These are phyloP conservation scores for Aciculoconidium aculeatum DNA, from an alignment of 805 yeast genomes.

Conservation along the genomic window DNA sequence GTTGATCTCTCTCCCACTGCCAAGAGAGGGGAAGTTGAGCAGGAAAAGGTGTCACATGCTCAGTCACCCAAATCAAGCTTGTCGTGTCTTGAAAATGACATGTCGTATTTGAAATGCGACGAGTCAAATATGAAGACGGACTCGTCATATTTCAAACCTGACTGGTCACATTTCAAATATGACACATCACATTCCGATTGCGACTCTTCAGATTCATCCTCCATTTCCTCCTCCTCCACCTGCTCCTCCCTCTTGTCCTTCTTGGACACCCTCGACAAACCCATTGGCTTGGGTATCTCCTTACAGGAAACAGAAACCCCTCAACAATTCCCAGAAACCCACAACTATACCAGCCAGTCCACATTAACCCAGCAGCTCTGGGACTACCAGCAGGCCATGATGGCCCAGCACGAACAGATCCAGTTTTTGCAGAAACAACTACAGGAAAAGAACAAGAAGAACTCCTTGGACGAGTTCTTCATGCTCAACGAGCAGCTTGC, in stretches of 20 bases:
- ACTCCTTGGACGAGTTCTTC: neutral
- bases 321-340: too few relatives aligned
- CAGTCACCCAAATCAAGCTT: too few relatives aligned
- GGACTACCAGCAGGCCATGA: slow-evolving; percentile 17
- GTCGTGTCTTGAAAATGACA: too few relatives aligned
- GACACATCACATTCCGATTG: too few relatives aligned
- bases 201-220: slow-evolving; percentile 1
- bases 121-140: too few relatives aligned
- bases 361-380: slow-evolving; percentile 9
- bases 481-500: neutral
- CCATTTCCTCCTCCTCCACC: slow-evolving; percentile 4
- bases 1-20: slow-evolving; percentile 37
- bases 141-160: too few relatives aligned
- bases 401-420: slow-evolving; percentile 19
- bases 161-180: too few relatives aligned
- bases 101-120: too few relatives aligned
- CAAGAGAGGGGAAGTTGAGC: slow-evolving; percentile 12
- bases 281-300: slow-evolving; percentile 5
- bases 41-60: slow-evolving; percentile 10
- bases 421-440: slow-evolving; percentile 19
- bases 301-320: slow-evolving; percentile 9
- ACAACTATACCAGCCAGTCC: slow-evolving; percentile 3
- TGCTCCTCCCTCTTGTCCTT: slow-evolving; percentile 4
- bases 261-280: slow-evolving; percentile 4
- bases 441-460: too few relatives aligned